These are phyloP conservation scores for Colletotrichum somersetense DNA, from an alignment of 2,329 filamentous ascomycete species.

Conservation along the genomic window DNA sequence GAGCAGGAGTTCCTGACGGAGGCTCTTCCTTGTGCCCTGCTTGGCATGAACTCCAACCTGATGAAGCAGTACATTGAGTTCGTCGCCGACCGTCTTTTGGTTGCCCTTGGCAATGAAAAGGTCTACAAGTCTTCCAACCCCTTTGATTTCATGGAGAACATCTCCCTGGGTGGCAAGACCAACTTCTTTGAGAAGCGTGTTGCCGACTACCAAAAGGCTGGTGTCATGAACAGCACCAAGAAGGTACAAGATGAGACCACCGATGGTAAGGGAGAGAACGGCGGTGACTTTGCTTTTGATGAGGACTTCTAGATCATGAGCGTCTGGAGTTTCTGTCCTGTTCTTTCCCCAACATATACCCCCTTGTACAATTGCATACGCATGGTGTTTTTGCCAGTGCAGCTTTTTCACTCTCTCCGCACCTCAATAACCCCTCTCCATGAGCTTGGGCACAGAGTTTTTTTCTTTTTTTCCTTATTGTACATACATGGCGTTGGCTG, in stretches of 20 bases:
- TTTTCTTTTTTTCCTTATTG: conserved; percentile 8
- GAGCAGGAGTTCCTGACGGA: conserved; percentile 99
- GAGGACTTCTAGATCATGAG: conserved; percentile 85
- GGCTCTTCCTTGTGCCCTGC: conserved; percentile 89
- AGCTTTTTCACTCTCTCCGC: conserved; percentile 44
- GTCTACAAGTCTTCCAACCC: conserved; percentile 93
- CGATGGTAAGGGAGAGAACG: conserved; percentile 68
- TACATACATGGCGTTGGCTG: conserved; percentile 38
- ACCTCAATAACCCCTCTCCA: conserved; percentile 15
- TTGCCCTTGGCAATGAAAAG: conserved; percentile 95
- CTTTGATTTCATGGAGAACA: conserved; percentile 99
- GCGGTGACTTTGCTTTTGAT: conserved; percentile 91
- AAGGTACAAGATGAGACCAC: conserved; percentile 68
- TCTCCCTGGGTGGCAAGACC: conserved; percentile 98
- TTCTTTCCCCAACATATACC: conserved; percentile 42
- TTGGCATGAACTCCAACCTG: conserved; percentile 96
- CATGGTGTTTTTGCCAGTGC: conserved; percentile 44
- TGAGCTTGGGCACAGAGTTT: conserved; percentile 24
- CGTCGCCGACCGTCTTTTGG: conserved; percentile 92
- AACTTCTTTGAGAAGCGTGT: conserved; percentile 99
- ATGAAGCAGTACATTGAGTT: conserved; percentile 99
- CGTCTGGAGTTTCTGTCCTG: conserved; percentile 34
- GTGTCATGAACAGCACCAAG: conserved; percentile 94
- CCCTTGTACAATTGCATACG: conserved; percentile 43
- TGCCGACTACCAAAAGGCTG: conserved; percentile 99